These are phyloP conservation scores for Brasenia schreberi DNA, from an alignment of 164 flowering plant species.

Conservation along the genomic window DNA sequence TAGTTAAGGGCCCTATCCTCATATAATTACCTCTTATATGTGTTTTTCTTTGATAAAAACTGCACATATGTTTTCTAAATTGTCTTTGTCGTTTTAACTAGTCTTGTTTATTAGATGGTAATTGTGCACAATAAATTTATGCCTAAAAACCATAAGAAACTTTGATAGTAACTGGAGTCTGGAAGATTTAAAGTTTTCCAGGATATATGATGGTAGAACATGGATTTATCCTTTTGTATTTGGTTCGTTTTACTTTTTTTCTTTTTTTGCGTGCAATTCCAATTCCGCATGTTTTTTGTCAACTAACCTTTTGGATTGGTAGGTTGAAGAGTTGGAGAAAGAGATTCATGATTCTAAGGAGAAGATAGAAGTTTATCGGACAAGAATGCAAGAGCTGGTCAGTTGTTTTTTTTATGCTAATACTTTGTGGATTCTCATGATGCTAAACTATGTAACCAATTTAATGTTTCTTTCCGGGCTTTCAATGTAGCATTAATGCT, in stretches of 20 bases:
- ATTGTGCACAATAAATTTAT: too few relatives aligned
- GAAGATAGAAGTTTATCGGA: constrained; percentile 69
- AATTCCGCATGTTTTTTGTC: not conserved
- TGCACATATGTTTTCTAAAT: too few relatives aligned
- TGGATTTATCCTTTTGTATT: constrained; percentile 2
- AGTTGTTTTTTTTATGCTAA: constrained; percentile 17
- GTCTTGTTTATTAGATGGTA: too few relatives aligned
- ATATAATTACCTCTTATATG: too few relatives aligned
- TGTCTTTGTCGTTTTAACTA: too few relatives aligned
- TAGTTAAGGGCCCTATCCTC: too few relatives aligned
- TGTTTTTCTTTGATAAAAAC: too few relatives aligned
- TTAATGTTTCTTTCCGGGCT: not conserved
- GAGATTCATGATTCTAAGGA: constrained; percentile 70
- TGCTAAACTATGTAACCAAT: not conserved
- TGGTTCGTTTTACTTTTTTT: not conserved
- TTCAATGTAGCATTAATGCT: not conserved
- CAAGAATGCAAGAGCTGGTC: constrained; percentile 96
- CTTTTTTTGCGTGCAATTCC: too few relatives aligned
- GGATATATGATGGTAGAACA: not conserved
- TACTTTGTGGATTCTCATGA: not conserved
- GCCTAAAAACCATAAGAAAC: too few relatives aligned
- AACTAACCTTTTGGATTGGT: constrained; percentile 1
- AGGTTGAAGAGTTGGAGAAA: constrained; percentile 87
- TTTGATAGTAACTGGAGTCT: too few relatives aligned
- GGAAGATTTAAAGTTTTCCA: too few relatives aligned